Percentiles rank a stretch among this genome's conserved stretches.
Evolutionary conservation across 805 yeast species (phyloP).

Genomic region (Groenewaldozyma salmanticensis): DNA sequence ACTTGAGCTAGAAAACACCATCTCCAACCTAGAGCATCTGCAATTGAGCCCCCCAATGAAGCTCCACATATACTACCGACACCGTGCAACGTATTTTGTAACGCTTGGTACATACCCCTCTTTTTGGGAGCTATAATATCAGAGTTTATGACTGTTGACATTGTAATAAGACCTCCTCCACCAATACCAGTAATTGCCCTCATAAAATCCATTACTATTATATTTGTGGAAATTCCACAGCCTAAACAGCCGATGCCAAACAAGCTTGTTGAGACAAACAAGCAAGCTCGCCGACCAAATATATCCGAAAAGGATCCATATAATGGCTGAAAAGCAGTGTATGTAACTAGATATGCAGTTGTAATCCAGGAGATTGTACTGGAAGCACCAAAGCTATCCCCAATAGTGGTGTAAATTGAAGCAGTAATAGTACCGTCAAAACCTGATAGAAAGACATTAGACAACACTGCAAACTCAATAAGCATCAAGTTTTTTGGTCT

Average conservation of each 20-base stretch:
- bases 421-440: constrained; percentile 43
- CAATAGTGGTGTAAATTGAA: constrained; percentile 38
- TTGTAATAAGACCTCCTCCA: constrained; percentile 13
- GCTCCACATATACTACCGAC: constrained; percentile 55
- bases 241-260: constrained; percentile 11
- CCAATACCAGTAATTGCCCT: constrained; percentile 12
- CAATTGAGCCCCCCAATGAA: constrained; percentile 42
- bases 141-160: constrained; percentile 21
- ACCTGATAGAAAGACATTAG: constrained; percentile 37
- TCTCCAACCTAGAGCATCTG: constrained; percentile 21
- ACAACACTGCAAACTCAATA: constrained; percentile 19
- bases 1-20: constrained; percentile 10
- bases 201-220: constrained; percentile 10
- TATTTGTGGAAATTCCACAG: constrained; percentile 7
- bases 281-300: constrained; percentile 22
- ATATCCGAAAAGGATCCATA: constrained; percentile 60
- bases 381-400: constrained; percentile 39
- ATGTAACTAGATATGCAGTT: constrained; percentile 51
- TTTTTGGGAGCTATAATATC: constrained; percentile 24
- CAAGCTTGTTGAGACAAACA: constrained; percentile 23
- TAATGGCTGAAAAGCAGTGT: constrained; percentile 58
- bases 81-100: constrained; percentile 53
- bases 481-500: constrained; percentile 1
- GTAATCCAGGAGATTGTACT: constrained; percentile 55
- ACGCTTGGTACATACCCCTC: constrained; percentile 46